These are phyloP conservation scores for Exophiala mesophila DNA, from an alignment of 2,329 filamentous ascomycete genomes.

Conservation along the genomic window DNA sequence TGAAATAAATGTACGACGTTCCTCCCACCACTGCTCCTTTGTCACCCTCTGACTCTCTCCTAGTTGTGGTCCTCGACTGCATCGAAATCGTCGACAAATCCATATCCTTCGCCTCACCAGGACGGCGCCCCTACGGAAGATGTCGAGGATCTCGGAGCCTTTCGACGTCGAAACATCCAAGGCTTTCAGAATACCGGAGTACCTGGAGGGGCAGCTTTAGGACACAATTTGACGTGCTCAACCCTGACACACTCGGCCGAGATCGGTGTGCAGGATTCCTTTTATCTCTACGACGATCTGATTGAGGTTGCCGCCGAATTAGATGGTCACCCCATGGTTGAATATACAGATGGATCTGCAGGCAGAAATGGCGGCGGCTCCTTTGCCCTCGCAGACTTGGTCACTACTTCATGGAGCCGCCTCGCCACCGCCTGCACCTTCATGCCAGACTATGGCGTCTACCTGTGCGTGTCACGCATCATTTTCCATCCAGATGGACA, in stretches of 20 bases:
- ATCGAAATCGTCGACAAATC: not conserved
- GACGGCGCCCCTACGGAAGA: not conserved
- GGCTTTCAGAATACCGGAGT: not conserved
- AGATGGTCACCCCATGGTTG: slow-evolving; percentile 15
- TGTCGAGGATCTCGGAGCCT: not conserved
- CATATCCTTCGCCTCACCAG: not conserved
- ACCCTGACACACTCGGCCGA: not conserved
- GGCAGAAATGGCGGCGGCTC: slow-evolving; percentile 4
- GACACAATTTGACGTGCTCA: not conserved
- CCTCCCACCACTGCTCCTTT: too few relatives aligned
- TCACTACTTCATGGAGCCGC: slow-evolving; percentile 13
- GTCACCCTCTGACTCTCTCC: too few relatives aligned
- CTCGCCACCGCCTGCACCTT: slow-evolving; percentile 20
- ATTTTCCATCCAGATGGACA: slow-evolving; percentile 17
- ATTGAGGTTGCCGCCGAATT: slow-evolving; percentile 13
- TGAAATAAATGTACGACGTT: not conserved
- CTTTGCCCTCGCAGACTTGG: slow-evolving; percentile 3
- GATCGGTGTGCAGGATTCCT: slow-evolving; percentile 11
- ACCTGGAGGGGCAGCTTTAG: not conserved
- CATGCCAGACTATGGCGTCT: slow-evolving; percentile 19
- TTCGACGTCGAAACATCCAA: not conserved
- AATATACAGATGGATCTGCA: slow-evolving; percentile 5
- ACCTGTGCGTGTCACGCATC: slow-evolving; percentile 18
- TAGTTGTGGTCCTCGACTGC: not conserved
- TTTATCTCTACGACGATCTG: slow-evolving; percentile 16